A percentile compares a stretch with the other conserved stretches of the same genome.
phyloP scores from a whole-genome alignment of 768 basidiomycete species.

The Rhizopogon vesiculosus region DNA sequence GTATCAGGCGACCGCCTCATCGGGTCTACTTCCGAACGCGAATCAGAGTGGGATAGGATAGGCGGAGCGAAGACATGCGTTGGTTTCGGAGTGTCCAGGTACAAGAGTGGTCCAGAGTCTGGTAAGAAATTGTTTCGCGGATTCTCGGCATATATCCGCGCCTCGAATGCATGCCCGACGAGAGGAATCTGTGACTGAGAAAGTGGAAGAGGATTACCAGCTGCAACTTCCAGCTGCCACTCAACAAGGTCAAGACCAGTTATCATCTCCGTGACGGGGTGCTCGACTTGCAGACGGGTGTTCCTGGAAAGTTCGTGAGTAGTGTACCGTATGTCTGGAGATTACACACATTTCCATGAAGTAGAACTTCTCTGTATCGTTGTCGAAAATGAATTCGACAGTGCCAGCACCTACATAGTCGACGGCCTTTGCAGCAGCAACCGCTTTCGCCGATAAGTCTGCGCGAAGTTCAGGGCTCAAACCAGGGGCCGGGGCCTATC shows the following conservation, averaged over 20 bases:
- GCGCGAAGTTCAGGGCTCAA: constrained; percentile 72
- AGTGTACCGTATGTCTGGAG: not conserved
- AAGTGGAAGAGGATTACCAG: constrained; percentile 82
- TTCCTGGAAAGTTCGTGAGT: constrained; percentile 46
- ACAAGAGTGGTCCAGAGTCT: constrained; percentile 78
- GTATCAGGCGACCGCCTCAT: constrained; percentile 15
- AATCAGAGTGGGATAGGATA: constrained; percentile 8
- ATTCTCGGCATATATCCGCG: constrained; percentile 93
- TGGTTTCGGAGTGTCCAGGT: constrained; percentile 75
- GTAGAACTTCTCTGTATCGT: constrained; percentile 80
- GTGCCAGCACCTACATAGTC: constrained; percentile 90
- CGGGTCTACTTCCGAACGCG: constrained; percentile 7
- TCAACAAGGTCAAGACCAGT: constrained; percentile 92
- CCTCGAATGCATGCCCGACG: constrained; percentile 91
- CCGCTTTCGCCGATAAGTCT: constrained; percentile 80
- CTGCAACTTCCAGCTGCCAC: constrained; percentile 92
- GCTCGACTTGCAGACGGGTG: constrained; percentile 82
- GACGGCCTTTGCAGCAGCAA: constrained; percentile 91
- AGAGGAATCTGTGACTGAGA: constrained; percentile 75
- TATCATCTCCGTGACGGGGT: constrained; percentile 93
- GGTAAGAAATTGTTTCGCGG: constrained; percentile 92
- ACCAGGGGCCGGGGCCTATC: constrained; percentile 86
- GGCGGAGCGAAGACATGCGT: constrained; percentile 63
- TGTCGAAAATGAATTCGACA: constrained; percentile 97
- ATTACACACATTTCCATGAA: constrained; percentile 89